These are phyloP conservation scores for Rosa lucieae DNA, from an alignment of 306 rosid species.

Conservation along the genomic window DNA sequence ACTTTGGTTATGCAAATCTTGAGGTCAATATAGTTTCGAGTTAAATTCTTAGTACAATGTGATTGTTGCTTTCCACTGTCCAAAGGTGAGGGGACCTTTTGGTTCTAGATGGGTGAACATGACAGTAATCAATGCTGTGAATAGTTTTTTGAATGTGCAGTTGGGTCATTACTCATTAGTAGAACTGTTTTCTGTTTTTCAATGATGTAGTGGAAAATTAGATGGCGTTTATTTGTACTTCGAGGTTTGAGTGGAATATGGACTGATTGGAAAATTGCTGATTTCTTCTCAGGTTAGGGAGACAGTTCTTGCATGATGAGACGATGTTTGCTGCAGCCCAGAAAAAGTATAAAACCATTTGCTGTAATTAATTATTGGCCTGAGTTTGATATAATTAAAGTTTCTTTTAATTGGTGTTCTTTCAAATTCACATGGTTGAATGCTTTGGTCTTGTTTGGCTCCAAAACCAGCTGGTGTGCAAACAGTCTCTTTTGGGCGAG, in stretches of 20 bases:
- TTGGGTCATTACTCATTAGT: background rate
- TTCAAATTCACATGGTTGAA: background rate
- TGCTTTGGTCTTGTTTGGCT: background rate
- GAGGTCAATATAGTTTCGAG: background rate
- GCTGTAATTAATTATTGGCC: background rate
- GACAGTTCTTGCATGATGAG: conserved; percentile 84
- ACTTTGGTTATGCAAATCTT: background rate
- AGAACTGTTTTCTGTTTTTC: background rate
- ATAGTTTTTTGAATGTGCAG: background rate
- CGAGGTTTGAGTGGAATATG: conserved; percentile 4
- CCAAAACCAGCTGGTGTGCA: no score
- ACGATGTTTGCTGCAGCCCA: conserved; percentile 82
- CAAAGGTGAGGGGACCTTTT: background rate
- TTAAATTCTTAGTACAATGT: background rate
- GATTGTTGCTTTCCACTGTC: conserved; percentile 1
- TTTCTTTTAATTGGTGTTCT: background rate
- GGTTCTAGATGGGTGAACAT: background rate
- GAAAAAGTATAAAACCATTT: conserved; percentile 60
- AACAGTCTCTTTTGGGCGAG: no score
- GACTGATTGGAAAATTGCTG: conserved; percentile 16
- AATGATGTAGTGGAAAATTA: background rate
- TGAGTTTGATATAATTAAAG: background rate
- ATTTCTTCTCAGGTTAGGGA: conserved; percentile 79
- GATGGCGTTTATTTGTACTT: background rate
- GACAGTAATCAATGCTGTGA: background rate